These are phyloP conservation scores for Phytophthora kernoviae DNA, from an alignment of 352 stramenopile genomes.

Conservation along the genomic window DNA sequence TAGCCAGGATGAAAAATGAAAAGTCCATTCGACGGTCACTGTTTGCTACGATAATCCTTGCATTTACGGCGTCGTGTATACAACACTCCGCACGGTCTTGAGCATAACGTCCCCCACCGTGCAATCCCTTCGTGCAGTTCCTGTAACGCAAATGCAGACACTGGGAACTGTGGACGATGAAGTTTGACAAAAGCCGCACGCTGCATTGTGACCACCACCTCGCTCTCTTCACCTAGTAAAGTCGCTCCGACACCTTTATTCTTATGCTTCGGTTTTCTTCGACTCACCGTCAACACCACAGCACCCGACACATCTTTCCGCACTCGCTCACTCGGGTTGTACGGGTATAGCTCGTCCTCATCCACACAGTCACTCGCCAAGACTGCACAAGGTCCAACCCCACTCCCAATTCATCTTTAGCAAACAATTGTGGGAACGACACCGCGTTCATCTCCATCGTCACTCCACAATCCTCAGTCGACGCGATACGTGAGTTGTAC, in stretches of 20 bases:
- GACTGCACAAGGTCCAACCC: constrained; percentile 2
- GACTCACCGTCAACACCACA: constrained; percentile 6
- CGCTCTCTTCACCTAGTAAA: neutral
- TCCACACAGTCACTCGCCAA: constrained; percentile 20
- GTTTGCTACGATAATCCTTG: too few species aligned
- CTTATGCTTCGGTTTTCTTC: neutral
- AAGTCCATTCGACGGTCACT: too few species aligned
- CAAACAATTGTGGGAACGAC: constrained; percentile 1
- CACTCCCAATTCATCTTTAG: neutral
- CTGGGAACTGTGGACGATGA: constrained; percentile 12
- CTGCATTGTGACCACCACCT: constrained; percentile 26
- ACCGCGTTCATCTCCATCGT: constrained; percentile 8
- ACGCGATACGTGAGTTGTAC: constrained; percentile 10
- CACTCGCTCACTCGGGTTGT: constrained; percentile 4
- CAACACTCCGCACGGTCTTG: constrained; percentile 12
- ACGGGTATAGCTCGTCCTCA: constrained; percentile 21
- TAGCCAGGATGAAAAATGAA: too few species aligned
- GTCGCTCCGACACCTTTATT: too few species aligned
- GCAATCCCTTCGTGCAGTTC: constrained; percentile 17
- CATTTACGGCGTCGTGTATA: constrained; percentile 17
- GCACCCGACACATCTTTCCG: constrained; percentile 14
- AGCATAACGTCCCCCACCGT: constrained; percentile 25
- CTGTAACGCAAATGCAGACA: constrained; percentile 2
- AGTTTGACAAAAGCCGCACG: constrained; percentile 23
- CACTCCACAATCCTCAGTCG: constrained; percentile 6